Conservation (phyloP, 768 basidiomycete species). For the Tricholoma flavovirens region DNA sequence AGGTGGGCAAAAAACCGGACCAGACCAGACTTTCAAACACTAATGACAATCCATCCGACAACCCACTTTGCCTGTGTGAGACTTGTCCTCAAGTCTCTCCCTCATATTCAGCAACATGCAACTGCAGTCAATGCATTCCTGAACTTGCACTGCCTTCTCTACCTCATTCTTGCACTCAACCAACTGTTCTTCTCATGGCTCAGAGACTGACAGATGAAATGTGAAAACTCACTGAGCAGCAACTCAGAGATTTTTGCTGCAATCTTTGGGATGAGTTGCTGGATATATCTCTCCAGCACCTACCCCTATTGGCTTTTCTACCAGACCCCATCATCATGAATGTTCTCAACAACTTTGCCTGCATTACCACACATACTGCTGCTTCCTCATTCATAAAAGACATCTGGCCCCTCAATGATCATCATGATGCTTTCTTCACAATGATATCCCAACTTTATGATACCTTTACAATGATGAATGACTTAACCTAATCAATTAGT, state of each 20-base stretch:
- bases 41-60: neutral
- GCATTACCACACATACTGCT: neutral
- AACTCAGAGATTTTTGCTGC: neutral
- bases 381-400: neutral
- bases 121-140: slow-evolving; percentile 6
- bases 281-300: neutral
- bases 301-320: slow-evolving; percentile 2
- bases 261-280: neutral
- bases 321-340: slow-evolving; percentile 1
- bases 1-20: too few species aligned
- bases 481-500: too few species aligned
- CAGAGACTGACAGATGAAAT: slow-evolving; percentile 3
- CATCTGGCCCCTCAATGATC: neutral
- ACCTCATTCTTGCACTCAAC: neutral
- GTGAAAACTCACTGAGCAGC: neutral
- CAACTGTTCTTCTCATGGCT: neutral
- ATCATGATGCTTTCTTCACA: neutral
- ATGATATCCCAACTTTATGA: neutral
- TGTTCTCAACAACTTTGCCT: slow-evolving; percentile 1
- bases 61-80: neutral
- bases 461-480: neutral
- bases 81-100: neutral
- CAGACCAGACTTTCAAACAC: too few species aligned
- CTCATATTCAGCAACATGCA: neutral
- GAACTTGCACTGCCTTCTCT: neutral